Percentiles rank a stretch among this genome's conserved stretches.
Evolutionary conservation across 768 basidiomycete genomes (phyloP).

Genomic region (Hydnum rufescens): DNA sequence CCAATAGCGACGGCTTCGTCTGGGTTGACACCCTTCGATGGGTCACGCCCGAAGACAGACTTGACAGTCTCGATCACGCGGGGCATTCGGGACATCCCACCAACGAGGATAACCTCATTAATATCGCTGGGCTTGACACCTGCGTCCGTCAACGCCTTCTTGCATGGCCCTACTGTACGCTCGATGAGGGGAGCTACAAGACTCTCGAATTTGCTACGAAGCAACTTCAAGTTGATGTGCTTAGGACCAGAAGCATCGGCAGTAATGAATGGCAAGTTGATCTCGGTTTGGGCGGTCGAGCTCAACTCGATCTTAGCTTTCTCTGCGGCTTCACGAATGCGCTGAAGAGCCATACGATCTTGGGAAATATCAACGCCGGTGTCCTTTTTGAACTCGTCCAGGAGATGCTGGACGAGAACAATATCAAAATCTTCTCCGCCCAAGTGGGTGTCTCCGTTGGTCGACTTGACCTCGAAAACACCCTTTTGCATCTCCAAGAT

Average conservation of each 20-base stretch:
- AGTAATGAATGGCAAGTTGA: slow-evolving; percentile 96
- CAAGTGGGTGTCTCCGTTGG: slow-evolving; percentile 96
- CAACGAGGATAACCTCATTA: slow-evolving; percentile 93
- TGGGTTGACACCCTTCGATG: slow-evolving; percentile 97
- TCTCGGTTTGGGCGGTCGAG: slow-evolving; percentile 84
- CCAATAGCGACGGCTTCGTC: slow-evolving; percentile 99
- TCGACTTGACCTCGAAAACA: slow-evolving; percentile 99
- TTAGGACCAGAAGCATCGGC: slow-evolving; percentile 88
- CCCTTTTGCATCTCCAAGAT: slow-evolving; percentile 99
- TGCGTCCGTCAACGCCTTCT: slow-evolving; percentile 89
- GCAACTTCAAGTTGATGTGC: slow-evolving; percentile 86
- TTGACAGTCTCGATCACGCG: slow-evolving; percentile 88
- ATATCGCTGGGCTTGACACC: slow-evolving; percentile 84
- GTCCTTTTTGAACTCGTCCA: slow-evolving; percentile 91
- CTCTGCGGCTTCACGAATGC: slow-evolving; percentile 97
- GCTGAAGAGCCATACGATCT: slow-evolving; percentile 95
- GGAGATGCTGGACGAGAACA: slow-evolving; percentile 62
- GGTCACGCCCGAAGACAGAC: slow-evolving; percentile 82
- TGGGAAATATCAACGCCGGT: slow-evolving; percentile 56
- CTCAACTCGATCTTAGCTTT: slow-evolving; percentile 99
- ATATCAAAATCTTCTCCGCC: slow-evolving; percentile 97
- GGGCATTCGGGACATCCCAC: slow-evolving; percentile 98
- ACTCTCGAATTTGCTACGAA: slow-evolving; percentile 75
- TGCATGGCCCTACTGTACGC: slow-evolving; percentile 87
- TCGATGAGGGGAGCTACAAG: slow-evolving; percentile 68